Conservation (phyloP, 495 filamentous ascomycete genomes). For the Annulohypoxylon stygium region DNA sequence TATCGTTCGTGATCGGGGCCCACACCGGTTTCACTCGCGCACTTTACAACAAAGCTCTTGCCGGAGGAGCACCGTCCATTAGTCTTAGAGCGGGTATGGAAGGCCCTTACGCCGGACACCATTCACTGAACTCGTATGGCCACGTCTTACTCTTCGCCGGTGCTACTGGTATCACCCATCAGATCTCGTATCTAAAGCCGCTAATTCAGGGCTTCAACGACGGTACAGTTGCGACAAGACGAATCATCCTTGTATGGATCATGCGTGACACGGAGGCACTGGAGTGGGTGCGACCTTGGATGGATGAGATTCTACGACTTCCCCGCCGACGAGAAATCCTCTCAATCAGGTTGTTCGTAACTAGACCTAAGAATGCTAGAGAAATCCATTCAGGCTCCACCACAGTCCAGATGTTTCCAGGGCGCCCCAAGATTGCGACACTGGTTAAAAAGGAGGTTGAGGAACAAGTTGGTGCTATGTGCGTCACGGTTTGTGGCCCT, state of each 20-base stretch:
- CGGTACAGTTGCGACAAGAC: constrained; percentile 81
- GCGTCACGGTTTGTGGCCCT: constrained; percentile 90
- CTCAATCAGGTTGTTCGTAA: constrained; percentile 88
- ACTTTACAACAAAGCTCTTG: constrained; percentile 70
- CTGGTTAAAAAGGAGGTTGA: constrained; percentile 81
- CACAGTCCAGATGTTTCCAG: constrained; percentile 87
- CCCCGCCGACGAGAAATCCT: constrained; percentile 81
- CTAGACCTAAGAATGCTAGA: constrained; percentile 77
- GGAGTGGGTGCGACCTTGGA: constrained; percentile 94
- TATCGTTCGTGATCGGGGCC: constrained; percentile 85
- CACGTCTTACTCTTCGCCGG: constrained; percentile 91
- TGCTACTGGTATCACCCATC: constrained; percentile 94
- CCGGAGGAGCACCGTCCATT: constrained; percentile 36
- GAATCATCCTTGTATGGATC: constrained; percentile 88
- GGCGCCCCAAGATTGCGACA: constrained; percentile 83
- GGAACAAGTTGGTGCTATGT: constrained; percentile 86
- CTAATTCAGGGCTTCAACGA: constrained; percentile 79
- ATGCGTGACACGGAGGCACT: constrained; percentile 87
- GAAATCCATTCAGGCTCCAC: constrained; percentile 76
- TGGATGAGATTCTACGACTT: constrained; percentile 87
- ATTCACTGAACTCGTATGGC: constrained; percentile 89
- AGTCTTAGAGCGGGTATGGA: constrained; percentile 71
- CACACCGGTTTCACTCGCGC: constrained; percentile 89
- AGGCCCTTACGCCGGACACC: constrained; percentile 87
- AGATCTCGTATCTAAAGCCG: constrained; percentile 87